Evolutionary conservation across 768 basidiomycete species (phyloP).

Genomic region (Saitozyma podzolica): DNA sequence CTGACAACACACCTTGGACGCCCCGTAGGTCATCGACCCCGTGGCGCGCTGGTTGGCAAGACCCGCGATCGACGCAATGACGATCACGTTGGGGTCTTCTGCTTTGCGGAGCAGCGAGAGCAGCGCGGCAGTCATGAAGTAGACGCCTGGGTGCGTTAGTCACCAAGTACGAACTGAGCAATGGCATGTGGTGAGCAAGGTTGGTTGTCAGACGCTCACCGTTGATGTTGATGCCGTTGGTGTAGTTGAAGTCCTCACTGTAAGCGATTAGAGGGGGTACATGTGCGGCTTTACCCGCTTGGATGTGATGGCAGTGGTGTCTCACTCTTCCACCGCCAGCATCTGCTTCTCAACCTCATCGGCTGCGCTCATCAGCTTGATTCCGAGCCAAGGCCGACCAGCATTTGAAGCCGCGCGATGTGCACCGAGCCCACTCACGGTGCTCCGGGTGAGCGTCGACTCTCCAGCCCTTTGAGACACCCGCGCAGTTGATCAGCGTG

Average conservation of each 20-base stretch:
- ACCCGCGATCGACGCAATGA: conserved; percentile 45
- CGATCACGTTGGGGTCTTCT: conserved; percentile 28
- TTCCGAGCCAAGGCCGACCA: not conserved
- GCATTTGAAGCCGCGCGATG: not conserved
- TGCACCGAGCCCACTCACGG: conserved; percentile 22
- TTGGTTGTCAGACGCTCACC: conserved; percentile 10
- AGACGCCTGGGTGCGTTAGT: conserved; percentile 22
- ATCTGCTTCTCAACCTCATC: conserved; percentile 29
- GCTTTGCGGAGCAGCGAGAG: conserved; percentile 38
- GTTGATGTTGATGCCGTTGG: conserved; percentile 38
- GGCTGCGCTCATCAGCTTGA: conserved; percentile 16
- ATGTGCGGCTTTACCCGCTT: not conserved
- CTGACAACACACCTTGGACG: conserved; percentile 26
- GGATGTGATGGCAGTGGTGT: not conserved
- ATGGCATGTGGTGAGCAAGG: not conserved
- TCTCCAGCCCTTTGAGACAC: conserved; percentile 35
- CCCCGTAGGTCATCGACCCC: conserved; percentile 37
- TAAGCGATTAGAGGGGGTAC: not conserved
- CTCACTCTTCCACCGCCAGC: conserved; percentile 33
- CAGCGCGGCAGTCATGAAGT: conserved; percentile 38
- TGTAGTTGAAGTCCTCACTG: conserved; percentile 39
- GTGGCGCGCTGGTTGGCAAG: conserved; percentile 34
- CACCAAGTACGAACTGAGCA: not conserved
- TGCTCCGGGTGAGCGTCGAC: conserved; percentile 23
- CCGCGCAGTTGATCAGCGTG: conserved; percentile 48